Percentiles rank a stretch among this genome's conserved stretches.
Evolutionary conservation across 1,284 basidiomycete genomes (phyloP).

Genomic region (Takashimella koratensis): DNA sequence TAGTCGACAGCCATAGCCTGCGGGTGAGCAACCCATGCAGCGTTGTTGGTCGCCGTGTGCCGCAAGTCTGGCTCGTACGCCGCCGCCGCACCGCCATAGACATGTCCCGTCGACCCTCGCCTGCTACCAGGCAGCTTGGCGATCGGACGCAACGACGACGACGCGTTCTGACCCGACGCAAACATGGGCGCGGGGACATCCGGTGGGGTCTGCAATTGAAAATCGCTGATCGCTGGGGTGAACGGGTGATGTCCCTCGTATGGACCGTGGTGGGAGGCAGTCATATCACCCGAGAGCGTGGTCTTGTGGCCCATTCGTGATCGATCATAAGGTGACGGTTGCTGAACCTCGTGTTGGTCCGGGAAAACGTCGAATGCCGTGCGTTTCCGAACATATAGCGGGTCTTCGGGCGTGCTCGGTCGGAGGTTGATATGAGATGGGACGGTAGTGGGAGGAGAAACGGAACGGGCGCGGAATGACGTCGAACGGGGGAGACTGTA

Average conservation of each 20-base stretch:
- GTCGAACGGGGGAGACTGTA: background rate
- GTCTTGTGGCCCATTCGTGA: background rate
- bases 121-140: slow-evolving; percentile 11
- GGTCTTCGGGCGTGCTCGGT: background rate
- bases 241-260: too few relatives aligned
- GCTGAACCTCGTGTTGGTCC: background rate
- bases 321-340: background rate
- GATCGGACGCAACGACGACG: slow-evolving; percentile 8
- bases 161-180: background rate
- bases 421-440: background rate
- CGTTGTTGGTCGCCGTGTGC: slow-evolving; percentile 20
- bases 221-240: background rate
- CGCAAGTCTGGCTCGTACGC: slow-evolving; percentile 14
- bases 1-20: too few relatives aligned
- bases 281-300: background rate
- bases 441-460: slow-evolving; percentile 14
- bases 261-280: too few relatives aligned
- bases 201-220: background rate
- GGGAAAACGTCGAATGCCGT: slow-evolving; percentile 17
- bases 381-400: slow-evolving; percentile 11
- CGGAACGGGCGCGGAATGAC: slow-evolving; percentile 12
- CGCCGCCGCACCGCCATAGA: slow-evolving; percentile 6
- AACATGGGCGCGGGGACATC: background rate
- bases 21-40: slow-evolving; percentile 11
- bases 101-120: slow-evolving; percentile 30